Percentiles rank a stretch among this genome's conserved stretches.
Conservation (phyloP, 2,329 filamentous ascomycete genomes). For the Coniochaeta pulveracea region DNA sequence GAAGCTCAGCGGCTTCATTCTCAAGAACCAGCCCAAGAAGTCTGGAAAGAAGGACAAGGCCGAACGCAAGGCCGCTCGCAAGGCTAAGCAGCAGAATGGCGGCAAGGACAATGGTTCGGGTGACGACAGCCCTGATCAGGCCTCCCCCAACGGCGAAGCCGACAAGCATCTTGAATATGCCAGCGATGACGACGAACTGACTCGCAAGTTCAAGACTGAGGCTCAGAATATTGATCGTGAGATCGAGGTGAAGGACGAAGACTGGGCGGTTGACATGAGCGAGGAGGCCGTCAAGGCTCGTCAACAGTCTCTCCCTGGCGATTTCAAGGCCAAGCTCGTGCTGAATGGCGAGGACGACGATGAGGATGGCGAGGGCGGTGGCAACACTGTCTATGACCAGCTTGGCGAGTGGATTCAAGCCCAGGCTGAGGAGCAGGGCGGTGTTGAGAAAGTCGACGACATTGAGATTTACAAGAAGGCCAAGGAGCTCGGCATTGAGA, state of each 20-base stretch:
- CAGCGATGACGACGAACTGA: conserved; percentile 70
- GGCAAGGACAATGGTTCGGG: conserved; percentile 53
- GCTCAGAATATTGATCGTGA: conserved; percentile 31
- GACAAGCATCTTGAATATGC: conserved; percentile 52
- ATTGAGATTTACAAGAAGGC: conserved; percentile 93
- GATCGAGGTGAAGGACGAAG: conserved; percentile 61
- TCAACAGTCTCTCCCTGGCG: conserved; percentile 82
- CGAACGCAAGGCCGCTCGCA: conserved; percentile 79
- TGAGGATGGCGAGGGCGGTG: conserved; percentile 66
- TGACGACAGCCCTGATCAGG: conserved; percentile 27
- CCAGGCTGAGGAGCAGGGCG: conserved; percentile 59
- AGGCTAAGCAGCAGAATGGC: conserved; percentile 67
- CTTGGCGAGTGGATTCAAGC: conserved; percentile 86
- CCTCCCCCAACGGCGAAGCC: conserved; percentile 27
- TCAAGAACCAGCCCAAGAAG: conserved; percentile 89
- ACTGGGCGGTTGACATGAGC: conserved; percentile 96
- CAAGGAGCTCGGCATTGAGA: conserved; percentile 87
- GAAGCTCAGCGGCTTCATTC: conserved; percentile 93
- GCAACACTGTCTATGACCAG: conserved; percentile 72
- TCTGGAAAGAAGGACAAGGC: conserved; percentile 98
- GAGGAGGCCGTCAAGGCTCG: conserved; percentile 91
- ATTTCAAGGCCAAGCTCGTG: conserved; percentile 86
- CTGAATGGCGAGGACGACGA: conserved; percentile 68
- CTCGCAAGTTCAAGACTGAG: conserved; percentile 66
- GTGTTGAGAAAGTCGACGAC: conserved; percentile 71